phyloP scores from a whole-genome alignment of 768 basidiomycete genomes.

The Mycena venus region DNA sequence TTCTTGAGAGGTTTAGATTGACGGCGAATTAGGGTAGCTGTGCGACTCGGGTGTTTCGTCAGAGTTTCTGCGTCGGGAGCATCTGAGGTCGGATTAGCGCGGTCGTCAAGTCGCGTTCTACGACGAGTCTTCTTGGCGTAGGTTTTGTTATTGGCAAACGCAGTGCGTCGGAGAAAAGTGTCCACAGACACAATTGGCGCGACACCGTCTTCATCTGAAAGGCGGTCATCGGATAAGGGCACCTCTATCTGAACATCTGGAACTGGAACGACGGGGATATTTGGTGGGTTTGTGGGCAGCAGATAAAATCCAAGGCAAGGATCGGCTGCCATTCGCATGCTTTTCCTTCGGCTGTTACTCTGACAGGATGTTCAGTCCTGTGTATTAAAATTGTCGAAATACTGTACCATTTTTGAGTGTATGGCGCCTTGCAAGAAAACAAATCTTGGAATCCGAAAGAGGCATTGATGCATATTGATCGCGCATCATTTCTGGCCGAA shows the following conservation, averaged over 20 bases:
- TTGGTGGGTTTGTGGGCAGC: background rate
- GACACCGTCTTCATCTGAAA: background rate
- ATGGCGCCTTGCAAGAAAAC: no score
- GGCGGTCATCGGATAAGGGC: background rate
- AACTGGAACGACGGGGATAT: background rate
- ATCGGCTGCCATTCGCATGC: conserved; percentile 26
- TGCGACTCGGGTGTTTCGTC: background rate
- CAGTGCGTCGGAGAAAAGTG: conserved; percentile 24
- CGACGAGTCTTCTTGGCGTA: conserved; percentile 16
- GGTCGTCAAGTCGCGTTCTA: background rate
- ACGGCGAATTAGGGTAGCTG: background rate
- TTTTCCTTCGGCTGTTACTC: conserved; percentile 20
- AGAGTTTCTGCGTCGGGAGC: background rate
- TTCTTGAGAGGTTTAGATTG: conserved; percentile 16
- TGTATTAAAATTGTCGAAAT: background rate
- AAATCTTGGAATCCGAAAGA: no score
- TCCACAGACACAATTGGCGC: conserved; percentile 20
- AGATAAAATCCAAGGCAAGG: conserved; percentile 32
- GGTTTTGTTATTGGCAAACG: conserved; percentile 2
- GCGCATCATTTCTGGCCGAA: no score
- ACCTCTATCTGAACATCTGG: conserved; percentile 1
- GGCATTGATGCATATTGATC: no score
- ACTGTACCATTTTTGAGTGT: background rate
- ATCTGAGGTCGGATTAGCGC: background rate
- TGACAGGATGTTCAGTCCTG: background rate